Evolutionary conservation across 1,284 basidiomycete genomes (phyloP).

Genomic region (Boletus semigastroideus): DNA sequence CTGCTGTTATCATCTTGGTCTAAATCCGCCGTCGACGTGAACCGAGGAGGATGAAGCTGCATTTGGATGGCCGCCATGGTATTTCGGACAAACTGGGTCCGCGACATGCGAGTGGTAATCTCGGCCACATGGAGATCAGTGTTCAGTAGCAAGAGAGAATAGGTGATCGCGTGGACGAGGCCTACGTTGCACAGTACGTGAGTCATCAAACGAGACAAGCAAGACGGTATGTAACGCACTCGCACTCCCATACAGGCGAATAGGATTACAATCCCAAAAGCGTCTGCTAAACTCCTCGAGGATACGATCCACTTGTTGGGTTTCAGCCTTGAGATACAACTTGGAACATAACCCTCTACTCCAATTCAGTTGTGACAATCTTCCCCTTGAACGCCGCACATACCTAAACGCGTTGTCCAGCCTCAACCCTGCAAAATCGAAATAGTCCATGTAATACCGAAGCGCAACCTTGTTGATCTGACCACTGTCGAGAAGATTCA

Average conservation of each 20-base stretch:
- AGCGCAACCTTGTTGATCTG: slow-evolving; percentile 75
- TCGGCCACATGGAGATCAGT: slow-evolving; percentile 98
- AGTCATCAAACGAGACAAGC: slow-evolving; percentile 1
- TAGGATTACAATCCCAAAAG: slow-evolving; percentile 90
- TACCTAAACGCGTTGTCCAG: slow-evolving; percentile 91
- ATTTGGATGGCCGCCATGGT: slow-evolving; percentile 84
- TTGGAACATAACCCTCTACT: slow-evolving; percentile 83
- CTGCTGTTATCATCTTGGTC: slow-evolving; percentile 68
- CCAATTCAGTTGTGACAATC: slow-evolving; percentile 10
- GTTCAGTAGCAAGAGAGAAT: slow-evolving; percentile 92
- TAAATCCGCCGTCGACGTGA: slow-evolving; percentile 59
- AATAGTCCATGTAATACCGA: slow-evolving; percentile 81
- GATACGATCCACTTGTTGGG: slow-evolving; percentile 97
- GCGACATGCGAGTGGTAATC: slow-evolving; percentile 85
- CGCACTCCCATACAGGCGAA: slow-evolving; percentile 75
- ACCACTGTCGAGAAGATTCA: slow-evolving; percentile 49
- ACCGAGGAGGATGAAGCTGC: slow-evolving; percentile 58
- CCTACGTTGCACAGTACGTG: slow-evolving; percentile 43
- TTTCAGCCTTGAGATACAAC: slow-evolving; percentile 92
- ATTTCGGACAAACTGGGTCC: slow-evolving; percentile 91
- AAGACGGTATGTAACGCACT: slow-evolving; percentile 50
- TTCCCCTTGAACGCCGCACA: slow-evolving; percentile 15
- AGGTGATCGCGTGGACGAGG: slow-evolving; percentile 90
- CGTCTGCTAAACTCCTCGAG: slow-evolving; percentile 87
- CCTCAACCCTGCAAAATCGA: slow-evolving; percentile 82